A percentile compares a stretch with the other conserved stretches of the same genome.
Conservation (phyloP, 2,329 filamentous ascomycete species). For the Sphaerostilbella broomeana region DNA sequence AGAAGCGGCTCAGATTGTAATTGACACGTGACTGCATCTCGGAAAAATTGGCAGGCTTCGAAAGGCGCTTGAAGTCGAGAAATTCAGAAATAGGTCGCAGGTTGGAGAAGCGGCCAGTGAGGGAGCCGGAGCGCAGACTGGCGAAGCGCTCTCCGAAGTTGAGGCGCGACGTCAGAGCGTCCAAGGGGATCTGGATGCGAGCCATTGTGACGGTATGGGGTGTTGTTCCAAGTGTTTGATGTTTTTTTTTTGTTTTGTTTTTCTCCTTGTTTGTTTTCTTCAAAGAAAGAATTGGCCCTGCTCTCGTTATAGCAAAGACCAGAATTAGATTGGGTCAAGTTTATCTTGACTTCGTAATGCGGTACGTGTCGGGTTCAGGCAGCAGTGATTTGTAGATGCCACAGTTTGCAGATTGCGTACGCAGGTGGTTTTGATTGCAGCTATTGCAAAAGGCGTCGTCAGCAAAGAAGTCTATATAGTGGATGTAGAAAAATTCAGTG, state of each 20-base stretch:
- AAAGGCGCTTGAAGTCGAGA: constrained; percentile 89
- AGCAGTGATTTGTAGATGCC: constrained; percentile 5
- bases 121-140: constrained; percentile 69
- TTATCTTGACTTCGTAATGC: too few relatives aligned
- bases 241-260: constrained; percentile 5
- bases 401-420: constrained; percentile 4
- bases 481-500: too few relatives aligned
- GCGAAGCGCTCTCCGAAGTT: constrained; percentile 82
- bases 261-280: background rate
- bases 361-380: constrained; percentile 4
- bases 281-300: background rate
- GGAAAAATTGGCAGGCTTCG: constrained; percentile 85
- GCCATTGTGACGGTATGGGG: constrained; percentile 51
- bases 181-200: constrained; percentile 86
- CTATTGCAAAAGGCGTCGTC: background rate
- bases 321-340: too few relatives aligned
- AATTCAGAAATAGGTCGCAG: constrained; percentile 88
- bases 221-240: constrained; percentile 12
- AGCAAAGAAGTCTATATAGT: too few relatives aligned
- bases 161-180: constrained; percentile 83
- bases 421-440: constrained; percentile 6
- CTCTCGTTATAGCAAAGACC: background rate
- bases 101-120: constrained; percentile 83
- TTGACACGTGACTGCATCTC: constrained; percentile 90
- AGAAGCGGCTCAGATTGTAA: constrained; percentile 96